Percentiles rank a stretch among this genome's conserved stretches.
phyloP scores from a whole-genome alignment of 1,284 basidiomycete species.

The Cryptococcus floricola region DNA sequence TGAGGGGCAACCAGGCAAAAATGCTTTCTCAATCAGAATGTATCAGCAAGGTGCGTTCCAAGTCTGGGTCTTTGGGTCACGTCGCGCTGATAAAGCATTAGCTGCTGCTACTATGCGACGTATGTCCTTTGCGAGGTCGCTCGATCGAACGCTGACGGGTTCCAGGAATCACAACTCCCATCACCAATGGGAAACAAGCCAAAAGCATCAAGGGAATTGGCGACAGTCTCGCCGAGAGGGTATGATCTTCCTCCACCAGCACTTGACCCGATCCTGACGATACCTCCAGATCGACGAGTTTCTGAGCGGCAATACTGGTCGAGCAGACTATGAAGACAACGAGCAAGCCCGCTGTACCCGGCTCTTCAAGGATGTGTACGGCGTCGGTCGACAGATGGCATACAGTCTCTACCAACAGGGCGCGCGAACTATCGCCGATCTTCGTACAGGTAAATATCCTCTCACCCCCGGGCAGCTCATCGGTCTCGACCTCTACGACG shows the following conservation, averaged over 20 bases:
- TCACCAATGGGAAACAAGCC: conserved; percentile 63
- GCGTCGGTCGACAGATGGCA: conserved; percentile 65
- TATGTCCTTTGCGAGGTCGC: conserved; percentile 34
- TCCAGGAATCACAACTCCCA: conserved; percentile 57
- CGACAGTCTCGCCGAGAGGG: conserved; percentile 69
- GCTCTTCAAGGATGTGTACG: conserved; percentile 74
- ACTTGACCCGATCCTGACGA: not conserved
- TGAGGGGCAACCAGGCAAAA: conserved; percentile 36
- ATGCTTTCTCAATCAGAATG: conserved; percentile 33
- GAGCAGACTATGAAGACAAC: conserved; percentile 41
- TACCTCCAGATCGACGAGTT: conserved; percentile 44
- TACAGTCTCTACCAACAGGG: conserved; percentile 70
- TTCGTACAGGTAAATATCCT: conserved; percentile 58
- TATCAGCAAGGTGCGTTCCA: conserved; percentile 30
- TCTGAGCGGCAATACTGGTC: conserved; percentile 30
- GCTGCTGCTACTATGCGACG: conserved; percentile 40
- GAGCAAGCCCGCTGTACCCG: conserved; percentile 35
- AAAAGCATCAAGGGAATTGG: conserved; percentile 63
- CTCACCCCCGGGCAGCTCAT: conserved; percentile 65
- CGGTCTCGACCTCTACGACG: conserved; percentile 73
- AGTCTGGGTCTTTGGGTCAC: not conserved
- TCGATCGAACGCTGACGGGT: not conserved
- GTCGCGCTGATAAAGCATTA: not conserved
- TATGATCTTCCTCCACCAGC: conserved; percentile 30
- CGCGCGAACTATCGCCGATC: conserved; percentile 71